Evolutionary conservation across 306 rosid species (phyloP).

Genomic region (Mucuna pruriens): DNA sequence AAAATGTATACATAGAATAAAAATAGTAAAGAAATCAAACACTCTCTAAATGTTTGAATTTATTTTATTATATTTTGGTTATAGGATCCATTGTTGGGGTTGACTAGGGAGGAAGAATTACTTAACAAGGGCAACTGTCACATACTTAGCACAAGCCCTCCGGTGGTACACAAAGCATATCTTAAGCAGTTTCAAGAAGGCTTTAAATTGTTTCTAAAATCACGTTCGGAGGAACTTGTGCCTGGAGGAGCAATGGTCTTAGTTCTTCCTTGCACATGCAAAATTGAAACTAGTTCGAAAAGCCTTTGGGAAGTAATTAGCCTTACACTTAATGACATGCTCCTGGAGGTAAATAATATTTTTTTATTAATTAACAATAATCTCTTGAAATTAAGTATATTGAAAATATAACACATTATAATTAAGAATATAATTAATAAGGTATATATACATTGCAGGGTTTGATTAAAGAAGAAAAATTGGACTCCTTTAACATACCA

Average conservation of each 20-base stretch:
- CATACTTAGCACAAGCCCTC: constrained; percentile 43
- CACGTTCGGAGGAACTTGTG: constrained; percentile 53
- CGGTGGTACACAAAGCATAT: constrained; percentile 39
- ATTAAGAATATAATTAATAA: neutral
- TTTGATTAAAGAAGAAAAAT: constrained; percentile 24
- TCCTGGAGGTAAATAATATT: constrained; percentile 39
- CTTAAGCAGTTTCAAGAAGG: constrained; percentile 47
- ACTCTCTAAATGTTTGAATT: neutral
- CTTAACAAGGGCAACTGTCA: constrained; percentile 8
- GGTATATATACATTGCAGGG: neutral
- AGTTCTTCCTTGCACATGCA: constrained; percentile 39
- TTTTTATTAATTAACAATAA: neutral
- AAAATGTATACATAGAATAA: too few relatives aligned
- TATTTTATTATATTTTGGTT: neutral
- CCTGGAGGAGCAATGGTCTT: constrained; percentile 50
- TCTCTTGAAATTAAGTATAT: neutral
- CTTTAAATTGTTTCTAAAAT: constrained; percentile 44
- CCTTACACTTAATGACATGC: constrained; percentile 45
- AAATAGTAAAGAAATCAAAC: too few relatives aligned
- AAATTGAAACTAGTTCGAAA: neutral
- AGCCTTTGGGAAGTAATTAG: neutral
- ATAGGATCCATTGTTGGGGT: constrained; percentile 21
- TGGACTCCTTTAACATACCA: constrained; percentile 28
- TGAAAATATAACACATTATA: neutral
- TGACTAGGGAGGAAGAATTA: neutral